Base-by-base conservation (phyloP, 345 rosid genomes). In the Euphorbia tirucalli region DNA sequence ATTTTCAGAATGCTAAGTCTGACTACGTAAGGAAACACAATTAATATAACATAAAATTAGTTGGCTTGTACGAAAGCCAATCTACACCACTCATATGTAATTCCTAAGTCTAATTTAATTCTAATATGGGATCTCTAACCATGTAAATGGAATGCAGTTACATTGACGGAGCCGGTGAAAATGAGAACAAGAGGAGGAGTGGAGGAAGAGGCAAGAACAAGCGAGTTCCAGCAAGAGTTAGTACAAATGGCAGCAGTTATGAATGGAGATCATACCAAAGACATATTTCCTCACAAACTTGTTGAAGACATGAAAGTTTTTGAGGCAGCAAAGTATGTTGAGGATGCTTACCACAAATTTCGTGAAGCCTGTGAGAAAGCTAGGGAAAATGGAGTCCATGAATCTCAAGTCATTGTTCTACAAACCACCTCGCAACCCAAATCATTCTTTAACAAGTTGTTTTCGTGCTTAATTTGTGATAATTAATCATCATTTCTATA, bases 151-250 rank as follows among this genome's bases (percentile, higher is more conserved):
- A n/a, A n/a, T 66, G 58, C 78, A 92, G 96, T 75, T 28, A 85
- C 79, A 39, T 46, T 91, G 35, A 37, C 84, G 0, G 90, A 80
- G 21, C 90, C 89, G 0, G 72, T 66, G 61, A 88, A 74, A 65
- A 35, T 80, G 70, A 80, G 92, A 27, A 25, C 63, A 15, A 59
- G 63, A 49, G 78, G 63, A 0, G 80, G 18, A 3, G 84, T 92
- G 5, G 72, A 76, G 28, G 96, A 88, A 80, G 80, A 78, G 1
- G 85, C 78, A 9, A 65, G 80, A 8, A 66, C 91, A 0, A 89
- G 88, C 6, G 97, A 93, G 0, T 88, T 93, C 75, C 98, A 93
- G 68, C 55, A 81, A 62, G 93, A 85, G 48, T 71, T 93, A 13
- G 93, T 91, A 7, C 83, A 87, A 35, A 68, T 89, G 83, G 96